Evolutionary conservation across 1,139 yeast species (phyloP), one percentile per base, ranked within the genome.

Genomic region (Geotrichum candidum): DNA sequence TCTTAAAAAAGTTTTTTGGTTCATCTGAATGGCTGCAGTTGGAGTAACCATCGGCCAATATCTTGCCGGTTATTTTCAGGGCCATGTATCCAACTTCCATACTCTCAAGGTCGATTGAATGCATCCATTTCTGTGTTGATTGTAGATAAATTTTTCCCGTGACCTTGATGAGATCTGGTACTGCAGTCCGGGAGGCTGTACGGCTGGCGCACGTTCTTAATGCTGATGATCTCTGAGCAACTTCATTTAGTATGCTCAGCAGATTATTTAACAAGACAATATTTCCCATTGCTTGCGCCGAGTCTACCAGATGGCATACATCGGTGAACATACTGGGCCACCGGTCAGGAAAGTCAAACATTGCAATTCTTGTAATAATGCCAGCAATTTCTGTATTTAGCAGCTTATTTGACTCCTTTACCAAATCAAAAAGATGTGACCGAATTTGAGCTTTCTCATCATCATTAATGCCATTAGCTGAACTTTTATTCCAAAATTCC

Each of bases 181-280:
- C 82, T 64, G 87, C 85, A 60, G 83, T 78, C 69, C 88, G 96
- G 82, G 94, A 80, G 1, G 91, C 90, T 18, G 85, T 85, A 67
- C 94, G 82, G 6, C 94, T 84, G 64, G 90, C 82, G 6, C 98
- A 98, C 54, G 92, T 88, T 68, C 94, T 78, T 0, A 91, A 92
- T 61, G 86, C 77, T 1, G 94, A 81, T 35, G 94, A 75, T 2
- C 83, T 78, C 72, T 94, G 94, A 65, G 91, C 80, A 11, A 89
- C 80, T 70, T 91, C 96, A 72, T 90, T 90, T 62, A 89, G 73
- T 41, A 89, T 84, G 27, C 85, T 77, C 64, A 91, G 79, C 15
- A 84, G 70, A 69, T 90, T 89, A 70, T 85, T 84, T 13, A 85
- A 76, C 57, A 83, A 80, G 0, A 82, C 77, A 53, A 83, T 70